Base-by-base conservation (phyloP, 176 grass and related monocot species). In the Secale cereale region DNA sequence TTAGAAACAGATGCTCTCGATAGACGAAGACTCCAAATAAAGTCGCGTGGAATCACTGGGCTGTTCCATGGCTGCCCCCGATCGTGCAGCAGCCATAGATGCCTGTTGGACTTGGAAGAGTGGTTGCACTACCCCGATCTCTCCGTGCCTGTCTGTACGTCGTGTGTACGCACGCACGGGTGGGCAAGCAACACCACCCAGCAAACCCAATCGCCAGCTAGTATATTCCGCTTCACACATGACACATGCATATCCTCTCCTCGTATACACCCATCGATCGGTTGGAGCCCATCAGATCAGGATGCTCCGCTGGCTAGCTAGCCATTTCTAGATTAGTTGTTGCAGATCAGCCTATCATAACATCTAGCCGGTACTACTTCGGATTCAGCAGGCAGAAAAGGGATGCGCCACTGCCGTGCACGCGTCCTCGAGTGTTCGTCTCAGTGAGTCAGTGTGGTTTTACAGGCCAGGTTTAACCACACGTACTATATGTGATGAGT, bases 41-140 rank as follows among this genome's bases (percentile, higher is more conserved):
- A 50, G 66, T 81, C 29, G 29, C 79, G 43, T 81, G 79, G 79
- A 81, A 81, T 68, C 25, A 29, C 30, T 11, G 3, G 17, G 43
- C 5, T 35, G 79, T 69, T 68, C 14, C 26, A 11, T 33, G 8
- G 9, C 16, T 68, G 41, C 79, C 20, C 17, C 19, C 32, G 11
- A 81, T 81, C 27, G 5, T 25, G 40, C 11, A 33, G 40, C 63
- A 67, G 22, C 59, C 36, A 19, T n/a, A 81, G 14, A 48, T 81
- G 62, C 78, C 3, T 48, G 62, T 81, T 81, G 28, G 27, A 48
- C 28, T 8, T 12, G 59, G 16, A 79, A 60, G 17, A 77, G 54
- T 57, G 6, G 48, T 19, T 52, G 48, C 7, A 52, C 48, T 7
- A 50, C 46, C 0, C 0, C 48, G 9, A 63, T 63, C 61, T 30